phyloP scores from a whole-genome alignment of 306 rosid genomes.

The Quercus glauca region DNA sequence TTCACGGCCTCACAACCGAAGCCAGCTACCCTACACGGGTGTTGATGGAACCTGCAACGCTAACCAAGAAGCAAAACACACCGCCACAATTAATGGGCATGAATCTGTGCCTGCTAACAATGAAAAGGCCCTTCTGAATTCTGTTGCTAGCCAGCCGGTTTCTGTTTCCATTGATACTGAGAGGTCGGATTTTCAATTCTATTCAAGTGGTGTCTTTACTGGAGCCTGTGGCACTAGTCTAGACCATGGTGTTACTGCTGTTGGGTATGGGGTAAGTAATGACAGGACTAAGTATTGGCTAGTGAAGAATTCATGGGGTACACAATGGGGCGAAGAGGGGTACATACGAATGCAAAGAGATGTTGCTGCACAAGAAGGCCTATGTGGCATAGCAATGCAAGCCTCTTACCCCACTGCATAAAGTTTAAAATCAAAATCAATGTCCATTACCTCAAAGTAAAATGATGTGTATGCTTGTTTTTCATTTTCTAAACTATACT shows the following conservation, averaged over 20 bases:
- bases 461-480: no score
- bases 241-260: constrained; percentile 45
- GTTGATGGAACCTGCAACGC: constrained; percentile 26
- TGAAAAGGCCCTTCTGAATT: constrained; percentile 30
- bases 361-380: constrained; percentile 34
- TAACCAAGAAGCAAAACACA: background rate
- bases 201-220: constrained; percentile 40
- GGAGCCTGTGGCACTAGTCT: constrained; percentile 36
- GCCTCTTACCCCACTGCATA: constrained; percentile 42
- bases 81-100: constrained; percentile 21
- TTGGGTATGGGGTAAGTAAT: constrained; percentile 34
- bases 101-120: constrained; percentile 37
- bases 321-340: constrained; percentile 45
- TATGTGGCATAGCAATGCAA: constrained; percentile 48
- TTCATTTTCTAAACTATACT: no score
- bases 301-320: constrained; percentile 54
- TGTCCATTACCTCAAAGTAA: background rate
- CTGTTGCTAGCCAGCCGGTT: constrained; percentile 37
- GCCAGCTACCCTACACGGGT: constrained; percentile 30
- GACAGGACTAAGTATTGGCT: constrained; percentile 45
- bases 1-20: constrained; percentile 31
- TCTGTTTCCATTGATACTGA: constrained; percentile 47
- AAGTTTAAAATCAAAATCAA: background rate
- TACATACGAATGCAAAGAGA: constrained; percentile 26
- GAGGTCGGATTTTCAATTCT: constrained; percentile 30